A percentile compares a stretch with the other conserved stretches of the same genome.
phyloP scores from a whole-genome alignment of 2,329 filamentous ascomycete species.

The Xylariales sp. region DNA sequence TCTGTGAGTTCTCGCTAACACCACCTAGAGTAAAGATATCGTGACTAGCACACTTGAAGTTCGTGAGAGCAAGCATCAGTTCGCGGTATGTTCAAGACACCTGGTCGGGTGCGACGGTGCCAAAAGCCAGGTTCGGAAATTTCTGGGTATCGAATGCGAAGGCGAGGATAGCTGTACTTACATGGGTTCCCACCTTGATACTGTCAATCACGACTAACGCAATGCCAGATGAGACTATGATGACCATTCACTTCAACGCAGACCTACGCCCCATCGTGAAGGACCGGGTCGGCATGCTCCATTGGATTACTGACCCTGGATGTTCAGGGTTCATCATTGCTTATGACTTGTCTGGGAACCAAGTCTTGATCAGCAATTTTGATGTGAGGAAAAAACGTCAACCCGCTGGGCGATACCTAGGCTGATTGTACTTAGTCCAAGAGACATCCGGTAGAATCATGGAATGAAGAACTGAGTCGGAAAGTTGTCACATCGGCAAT shows the following conservation, averaged over 20 bases:
- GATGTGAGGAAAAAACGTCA: constrained; percentile 29
- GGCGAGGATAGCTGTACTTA: constrained; percentile 35
- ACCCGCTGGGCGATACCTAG: background rate
- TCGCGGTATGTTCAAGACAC: constrained; percentile 25
- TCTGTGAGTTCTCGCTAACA: background rate
- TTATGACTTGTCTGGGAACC: constrained; percentile 35
- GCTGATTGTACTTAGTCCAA: constrained; percentile 18
- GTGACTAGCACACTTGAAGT: constrained; percentile 27
- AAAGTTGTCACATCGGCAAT: constrained; percentile 28
- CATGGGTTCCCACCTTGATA: background rate
- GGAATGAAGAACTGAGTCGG: constrained; percentile 30
- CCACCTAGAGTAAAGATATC: constrained; percentile 16
- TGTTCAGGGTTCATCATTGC: constrained; percentile 39
- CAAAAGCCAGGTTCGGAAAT: constrained; percentile 26
- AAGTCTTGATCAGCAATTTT: constrained; percentile 40
- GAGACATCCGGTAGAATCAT: constrained; percentile 29
- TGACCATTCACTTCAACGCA: constrained; percentile 41
- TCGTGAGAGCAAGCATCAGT: constrained; percentile 17
- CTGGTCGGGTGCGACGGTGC: constrained; percentile 34
- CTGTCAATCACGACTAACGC: too few species aligned
- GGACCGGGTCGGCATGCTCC: constrained; percentile 36
- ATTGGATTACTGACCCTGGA: constrained; percentile 39
- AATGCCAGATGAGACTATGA: constrained; percentile 36
- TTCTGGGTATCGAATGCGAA: constrained; percentile 31
- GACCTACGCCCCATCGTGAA: constrained; percentile 32